Evolutionary conservation across 768 basidiomycete genomes (phyloP), one percentile per base, ranked within the genome.

Genomic region (Mycena albidolilacea): DNA sequence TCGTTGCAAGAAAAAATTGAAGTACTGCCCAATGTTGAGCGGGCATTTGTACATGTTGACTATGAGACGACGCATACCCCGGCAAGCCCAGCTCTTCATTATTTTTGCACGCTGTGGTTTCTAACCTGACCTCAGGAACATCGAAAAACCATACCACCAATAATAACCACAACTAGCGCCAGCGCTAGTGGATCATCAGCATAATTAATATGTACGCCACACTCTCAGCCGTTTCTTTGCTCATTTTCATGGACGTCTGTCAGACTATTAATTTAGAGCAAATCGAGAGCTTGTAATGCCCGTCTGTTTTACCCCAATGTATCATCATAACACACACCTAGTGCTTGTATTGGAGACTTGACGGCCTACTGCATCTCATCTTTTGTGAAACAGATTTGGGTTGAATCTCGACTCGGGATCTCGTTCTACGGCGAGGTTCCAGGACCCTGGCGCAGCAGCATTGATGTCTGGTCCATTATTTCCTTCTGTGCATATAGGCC

Each of bases 11-110:
- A 96, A 79, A 95, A 93, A 83, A 91, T 98, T 59, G 97, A 98
- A 79, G 89, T 90, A 17, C 84, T 98, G 48, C 95, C 96, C 3
- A 93, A 95, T 77, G 97, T 98, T 54, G 96, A 95, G 74, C 87
- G 97, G 46, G 97, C 97, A 46, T 98, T 97, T 81, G 96, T 98
- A 35, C 97, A 98, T 79, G 95, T 97, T 70, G 97, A 98, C 82
- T 93, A 97, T 78, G 97, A 97, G 83, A 93, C 93, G 7, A 93
- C 92, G n/a, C 96, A 97, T 82, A 78, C 85, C 17, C 88, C 88
- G 52, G 88, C 87, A 76, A 35, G 86, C 78, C 21, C 1, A n/a
- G 2, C 17, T 61, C 48, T 15, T 1, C 7, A 4, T 68, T 54
- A 30, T 35, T 69, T 52, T 17, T 21, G 37, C 15, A 72, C 58